These are phyloP conservation scores for Monosporascus sp. DNA, from an alignment of 2,329 filamentous ascomycete species.

Conservation along the genomic window DNA sequence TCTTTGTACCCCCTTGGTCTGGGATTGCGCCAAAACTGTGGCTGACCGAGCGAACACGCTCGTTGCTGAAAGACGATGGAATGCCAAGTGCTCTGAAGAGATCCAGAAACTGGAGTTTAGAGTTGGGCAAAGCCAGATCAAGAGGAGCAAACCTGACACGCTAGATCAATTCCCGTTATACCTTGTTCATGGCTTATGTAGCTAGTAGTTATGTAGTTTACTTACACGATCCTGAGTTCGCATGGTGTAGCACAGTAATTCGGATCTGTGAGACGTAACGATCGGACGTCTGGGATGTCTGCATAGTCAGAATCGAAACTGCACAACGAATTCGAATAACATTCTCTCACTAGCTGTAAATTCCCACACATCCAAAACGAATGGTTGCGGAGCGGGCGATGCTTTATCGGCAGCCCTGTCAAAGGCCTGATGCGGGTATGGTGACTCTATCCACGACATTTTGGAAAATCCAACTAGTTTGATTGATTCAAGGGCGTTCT, in stretches of 20 bases:
- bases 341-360: background rate
- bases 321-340: background rate
- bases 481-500: too few relatives aligned
- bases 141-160: background rate
- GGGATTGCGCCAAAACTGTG: slow-evolving; percentile 29
- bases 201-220: background rate
- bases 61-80: slow-evolving; percentile 26
- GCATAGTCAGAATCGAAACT: background rate
- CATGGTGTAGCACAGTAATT: background rate
- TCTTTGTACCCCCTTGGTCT: slow-evolving; percentile 16
- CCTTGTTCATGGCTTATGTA: background rate
- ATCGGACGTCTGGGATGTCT: background rate
- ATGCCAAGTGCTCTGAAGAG: slow-evolving; percentile 25
- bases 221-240: background rate
- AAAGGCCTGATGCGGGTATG: background rate
- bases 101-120: slow-evolving; percentile 17
- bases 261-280: background rate
- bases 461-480: background rate
- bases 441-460: background rate
- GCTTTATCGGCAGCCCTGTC: background rate
- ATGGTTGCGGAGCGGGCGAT: background rate
- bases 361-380: background rate
- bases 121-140: slow-evolving; percentile 12
- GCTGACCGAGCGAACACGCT: slow-evolving; percentile 25
- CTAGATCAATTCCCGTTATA: too few relatives aligned